Conservation (phyloP, 169 alveolate genomes). For the Plasmodium cynomolgi region DNA sequence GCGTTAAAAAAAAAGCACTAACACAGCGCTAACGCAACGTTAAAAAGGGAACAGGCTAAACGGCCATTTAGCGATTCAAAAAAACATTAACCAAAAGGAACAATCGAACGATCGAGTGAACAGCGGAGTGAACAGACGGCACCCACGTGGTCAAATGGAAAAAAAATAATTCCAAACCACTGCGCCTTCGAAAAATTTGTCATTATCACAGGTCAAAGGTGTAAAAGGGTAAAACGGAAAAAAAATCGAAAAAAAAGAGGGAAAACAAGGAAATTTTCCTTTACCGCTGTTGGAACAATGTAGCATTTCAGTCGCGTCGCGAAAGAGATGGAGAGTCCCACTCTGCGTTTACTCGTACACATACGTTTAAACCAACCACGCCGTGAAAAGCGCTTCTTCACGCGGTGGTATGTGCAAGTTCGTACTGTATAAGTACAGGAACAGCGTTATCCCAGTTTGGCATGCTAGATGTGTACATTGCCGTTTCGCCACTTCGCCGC, state of each 20-base stretch:
- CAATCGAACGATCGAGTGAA: neutral
- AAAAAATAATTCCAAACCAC: neutral
- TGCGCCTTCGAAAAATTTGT: neutral
- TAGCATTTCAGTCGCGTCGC: neutral
- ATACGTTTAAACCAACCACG: neutral
- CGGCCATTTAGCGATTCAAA: neutral
- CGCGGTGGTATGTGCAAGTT: neutral
- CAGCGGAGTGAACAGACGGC: neutral
- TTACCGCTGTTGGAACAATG: neutral
- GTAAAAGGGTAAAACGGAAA: neutral
- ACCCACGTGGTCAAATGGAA: neutral
- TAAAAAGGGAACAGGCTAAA: neutral
- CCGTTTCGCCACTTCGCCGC: neutral
- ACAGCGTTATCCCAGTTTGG: neutral
- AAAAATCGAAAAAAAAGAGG: neutral
- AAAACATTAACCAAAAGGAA: neutral
- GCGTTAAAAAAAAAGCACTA: too few species aligned
- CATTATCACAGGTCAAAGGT: neutral
- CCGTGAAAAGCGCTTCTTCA: neutral
- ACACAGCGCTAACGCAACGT: neutral
- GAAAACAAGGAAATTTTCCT: neutral
- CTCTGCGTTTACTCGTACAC: neutral
- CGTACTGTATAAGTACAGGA: neutral
- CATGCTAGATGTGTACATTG: neutral
- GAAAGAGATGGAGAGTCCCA: neutral